phyloP scores from a whole-genome alignment of 257 asterid genomes.

The Solanum peruvianum region DNA sequence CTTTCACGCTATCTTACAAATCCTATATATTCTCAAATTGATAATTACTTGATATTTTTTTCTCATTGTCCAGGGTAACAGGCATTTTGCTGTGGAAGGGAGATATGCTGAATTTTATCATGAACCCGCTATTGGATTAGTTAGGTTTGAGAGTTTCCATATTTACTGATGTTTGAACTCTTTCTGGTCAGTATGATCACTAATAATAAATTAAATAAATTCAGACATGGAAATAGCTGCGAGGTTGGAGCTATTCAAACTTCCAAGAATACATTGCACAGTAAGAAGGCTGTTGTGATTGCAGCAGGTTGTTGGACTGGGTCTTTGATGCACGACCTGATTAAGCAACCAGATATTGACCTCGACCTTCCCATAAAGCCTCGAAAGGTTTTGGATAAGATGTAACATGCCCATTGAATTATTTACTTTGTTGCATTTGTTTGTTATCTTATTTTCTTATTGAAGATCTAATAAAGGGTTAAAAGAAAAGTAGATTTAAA shows the following conservation, averaged over 20 bases:
- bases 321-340: conserved; percentile 48
- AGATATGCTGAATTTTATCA: conserved; percentile 87
- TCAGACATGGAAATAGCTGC: conserved; percentile 56
- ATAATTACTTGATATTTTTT: not conserved
- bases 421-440: not conserved
- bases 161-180: not conserved
- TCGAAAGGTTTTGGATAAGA: conserved; percentile 57
- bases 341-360: conserved; percentile 32
- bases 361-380: conserved; percentile 78
- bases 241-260: conserved; percentile 77
- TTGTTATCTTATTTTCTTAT: not conserved
- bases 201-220: not conserved
- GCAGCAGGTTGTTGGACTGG: conserved; percentile 99
- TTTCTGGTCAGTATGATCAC: not conserved
- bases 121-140: conserved; percentile 69
- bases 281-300: conserved; percentile 69
- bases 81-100: conserved; percentile 58
- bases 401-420: not conserved
- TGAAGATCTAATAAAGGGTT: not conserved
- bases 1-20: not conserved
- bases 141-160: conserved; percentile 34
- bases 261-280: conserved; percentile 41
- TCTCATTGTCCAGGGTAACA: conserved; percentile 46
- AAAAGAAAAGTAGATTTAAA: not conserved
- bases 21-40: not conserved